phyloP scores from a whole-genome alignment of 441 rosid species.

The Populus hybrid region DNA sequence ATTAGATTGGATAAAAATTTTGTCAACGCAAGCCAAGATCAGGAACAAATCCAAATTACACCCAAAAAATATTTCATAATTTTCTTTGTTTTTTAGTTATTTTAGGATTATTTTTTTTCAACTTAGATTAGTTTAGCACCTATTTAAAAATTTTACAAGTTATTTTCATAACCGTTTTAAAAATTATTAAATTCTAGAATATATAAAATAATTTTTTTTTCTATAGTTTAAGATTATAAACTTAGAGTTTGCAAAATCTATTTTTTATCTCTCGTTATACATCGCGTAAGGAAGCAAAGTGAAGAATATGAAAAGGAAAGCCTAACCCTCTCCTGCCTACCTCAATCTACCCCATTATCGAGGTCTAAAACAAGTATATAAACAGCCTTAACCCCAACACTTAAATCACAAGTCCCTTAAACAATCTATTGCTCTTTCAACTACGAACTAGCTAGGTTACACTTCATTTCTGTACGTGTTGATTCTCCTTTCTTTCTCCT shows the following conservation, averaged over 20 bases:
- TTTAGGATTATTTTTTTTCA: neutral
- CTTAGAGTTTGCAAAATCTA: neutral
- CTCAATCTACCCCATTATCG: slow-evolving; percentile 32
- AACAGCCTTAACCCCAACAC: slow-evolving; percentile 24
- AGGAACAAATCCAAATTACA: too few relatives aligned
- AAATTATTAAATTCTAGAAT: too few relatives aligned
- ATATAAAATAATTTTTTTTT: too few relatives aligned
- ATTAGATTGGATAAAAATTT: too few relatives aligned
- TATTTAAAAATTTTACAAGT: too few relatives aligned
- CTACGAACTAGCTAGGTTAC: neutral
- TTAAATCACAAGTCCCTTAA: slow-evolving; percentile 21
- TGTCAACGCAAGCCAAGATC: too few relatives aligned
- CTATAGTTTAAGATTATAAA: too few relatives aligned
- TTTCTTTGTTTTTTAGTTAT: too few relatives aligned
- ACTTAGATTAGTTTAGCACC: neutral
- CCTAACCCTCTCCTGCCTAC: slow-evolving; percentile 18
- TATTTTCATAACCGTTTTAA: too few relatives aligned
- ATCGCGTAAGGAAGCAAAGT: slow-evolving; percentile 37
- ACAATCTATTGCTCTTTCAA: neutral
- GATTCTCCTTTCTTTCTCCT: neutral
- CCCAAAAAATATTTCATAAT: neutral
- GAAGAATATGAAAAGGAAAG: slow-evolving; percentile 39
- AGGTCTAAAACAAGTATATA: slow-evolving; percentile 33
- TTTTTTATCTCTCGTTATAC: slow-evolving; percentile 22
- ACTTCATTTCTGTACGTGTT: neutral